A percentile compares a stretch with the other conserved stretches of the same genome.
These are phyloP conservation scores for Fusarium stilboides DNA, from an alignment of 2,329 filamentous ascomycete species.

Conservation along the genomic window DNA sequence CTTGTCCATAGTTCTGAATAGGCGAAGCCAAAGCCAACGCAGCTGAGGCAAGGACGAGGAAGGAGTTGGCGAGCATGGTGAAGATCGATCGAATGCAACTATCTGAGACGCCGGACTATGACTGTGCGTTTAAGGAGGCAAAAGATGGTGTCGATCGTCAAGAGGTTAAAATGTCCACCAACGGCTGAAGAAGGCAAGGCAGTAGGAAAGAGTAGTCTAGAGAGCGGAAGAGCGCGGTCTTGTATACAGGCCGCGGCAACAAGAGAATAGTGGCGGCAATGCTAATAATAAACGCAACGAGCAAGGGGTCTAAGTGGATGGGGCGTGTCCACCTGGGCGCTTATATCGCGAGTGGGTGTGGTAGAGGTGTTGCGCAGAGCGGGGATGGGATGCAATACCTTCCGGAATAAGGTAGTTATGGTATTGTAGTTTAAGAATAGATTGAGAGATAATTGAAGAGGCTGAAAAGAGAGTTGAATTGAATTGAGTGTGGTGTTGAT, in stretches of 20 bases:
- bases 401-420: conserved; percentile 3
- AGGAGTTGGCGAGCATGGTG: conserved; percentile 55
- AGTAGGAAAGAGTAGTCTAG: conserved; percentile 16
- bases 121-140: conserved; percentile 24
- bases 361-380: conserved; percentile 40
- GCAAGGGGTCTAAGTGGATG: conserved; percentile 42
- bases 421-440: conserved; percentile 10
- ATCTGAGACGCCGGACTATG: conserved; percentile 29
- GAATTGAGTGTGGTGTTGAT: background rate
- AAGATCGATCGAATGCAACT: conserved; percentile 19
- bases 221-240: conserved; percentile 27
- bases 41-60: conserved; percentile 55
- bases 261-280: conserved; percentile 43
- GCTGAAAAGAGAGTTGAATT: background rate
- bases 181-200: conserved; percentile 22
- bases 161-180: conserved; percentile 28
- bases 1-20: conserved; percentile 30
- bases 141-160: conserved; percentile 42
- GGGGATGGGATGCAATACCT: conserved; percentile 26
- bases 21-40: conserved; percentile 53
- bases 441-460: background rate
- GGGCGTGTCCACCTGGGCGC: conserved; percentile 49
- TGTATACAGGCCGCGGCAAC: conserved; percentile 44
- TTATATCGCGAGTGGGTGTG: conserved; percentile 43
- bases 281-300: conserved; percentile 50